These are phyloP conservation scores for Fusarium duplospermum DNA, from an alignment of 2,329 filamentous ascomycete genomes.

Conservation along the genomic window DNA sequence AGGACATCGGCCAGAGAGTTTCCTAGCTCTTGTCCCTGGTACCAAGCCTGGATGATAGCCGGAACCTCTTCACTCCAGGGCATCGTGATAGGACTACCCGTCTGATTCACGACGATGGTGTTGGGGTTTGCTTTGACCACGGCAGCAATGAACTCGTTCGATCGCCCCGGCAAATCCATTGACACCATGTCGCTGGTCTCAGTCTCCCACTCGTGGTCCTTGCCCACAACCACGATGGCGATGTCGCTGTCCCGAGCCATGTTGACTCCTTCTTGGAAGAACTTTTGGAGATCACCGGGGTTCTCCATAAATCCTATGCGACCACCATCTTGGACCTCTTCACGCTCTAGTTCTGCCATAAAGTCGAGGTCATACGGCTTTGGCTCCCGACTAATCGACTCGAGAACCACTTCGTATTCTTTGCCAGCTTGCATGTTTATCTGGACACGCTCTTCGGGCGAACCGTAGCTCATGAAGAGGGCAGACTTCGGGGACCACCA, in stretches of 20 bases:
- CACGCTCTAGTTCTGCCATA: slow-evolving; percentile 21
- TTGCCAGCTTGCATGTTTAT: slow-evolving; percentile 23
- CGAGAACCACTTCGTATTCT: slow-evolving; percentile 16
- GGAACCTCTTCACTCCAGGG: slow-evolving; percentile 52
- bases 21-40: slow-evolving; percentile 35
- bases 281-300: slow-evolving; percentile 14
- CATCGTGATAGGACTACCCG: slow-evolving; percentile 46
- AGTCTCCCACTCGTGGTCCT: slow-evolving; percentile 31
- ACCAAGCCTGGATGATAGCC: slow-evolving; percentile 38
- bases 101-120: slow-evolving; percentile 32
- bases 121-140: slow-evolving; percentile 6
- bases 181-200: slow-evolving; percentile 25
- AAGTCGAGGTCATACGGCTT: slow-evolving; percentile 26
- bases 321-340: slow-evolving; percentile 31
- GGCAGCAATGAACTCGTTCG: slow-evolving; percentile 14
- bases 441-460: slow-evolving; percentile 14
- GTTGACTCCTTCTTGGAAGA: slow-evolving; percentile 20
- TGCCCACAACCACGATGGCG: slow-evolving; percentile 19
- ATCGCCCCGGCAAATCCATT: slow-evolving; percentile 22
- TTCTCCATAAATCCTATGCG: slow-evolving; percentile 30
- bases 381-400: slow-evolving; percentile 25
- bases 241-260: slow-evolving; percentile 15
- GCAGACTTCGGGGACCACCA: slow-evolving; percentile 34
- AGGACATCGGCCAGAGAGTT: slow-evolving; percentile 39
- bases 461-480: slow-evolving; percentile 33